A percentile compares a stretch with the other conserved stretches of the same genome.
Conservation (phyloP, 202 grass and related monocot genomes). For the Schoenoplectus tabernaemontani region DNA sequence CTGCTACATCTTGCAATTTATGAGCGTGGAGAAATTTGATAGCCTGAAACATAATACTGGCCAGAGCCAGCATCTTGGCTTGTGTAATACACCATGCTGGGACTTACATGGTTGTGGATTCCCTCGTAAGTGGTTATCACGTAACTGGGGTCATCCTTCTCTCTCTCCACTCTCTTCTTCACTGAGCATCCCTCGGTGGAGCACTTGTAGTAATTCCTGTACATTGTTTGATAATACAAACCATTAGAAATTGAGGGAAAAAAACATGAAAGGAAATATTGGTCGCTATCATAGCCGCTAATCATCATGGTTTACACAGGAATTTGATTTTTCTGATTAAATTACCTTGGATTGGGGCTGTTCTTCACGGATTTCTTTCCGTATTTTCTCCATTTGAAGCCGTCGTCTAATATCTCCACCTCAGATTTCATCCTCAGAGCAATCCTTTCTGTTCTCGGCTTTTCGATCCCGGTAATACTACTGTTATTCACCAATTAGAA, state of each 20-base stretch:
- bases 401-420: conserved; percentile 64
- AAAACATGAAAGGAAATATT: neutral
- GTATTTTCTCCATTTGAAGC: conserved; percentile 93
- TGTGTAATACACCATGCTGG: conserved; percentile 77
- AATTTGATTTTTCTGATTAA: neutral
- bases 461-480: neutral
- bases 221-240: neutral
- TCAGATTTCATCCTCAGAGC: conserved; percentile 73
- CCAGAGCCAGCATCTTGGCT: conserved; percentile 78
- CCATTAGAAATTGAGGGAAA: neutral
- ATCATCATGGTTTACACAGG: neutral
- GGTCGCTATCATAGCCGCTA: neutral
- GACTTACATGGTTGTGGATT: conserved; percentile 76
- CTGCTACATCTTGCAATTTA: neutral
- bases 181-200: conserved; percentile 71
- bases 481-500: conserved; percentile 19
- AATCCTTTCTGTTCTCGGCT: conserved; percentile 37
- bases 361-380: conserved; percentile 91
- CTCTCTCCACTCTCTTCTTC: conserved; percentile 79
- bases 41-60: conserved; percentile 78
- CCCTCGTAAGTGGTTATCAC: conserved; percentile 90
- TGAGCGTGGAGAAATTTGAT: conserved; percentile 8
- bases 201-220: conserved; percentile 85
- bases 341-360: conserved; percentile 79
- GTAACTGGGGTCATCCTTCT: conserved; percentile 46